Percentiles rank a stretch among this genome's conserved stretches.
Evolutionary conservation across 768 basidiomycete genomes (phyloP).

Genomic region (Coprinellus micaceus): DNA sequence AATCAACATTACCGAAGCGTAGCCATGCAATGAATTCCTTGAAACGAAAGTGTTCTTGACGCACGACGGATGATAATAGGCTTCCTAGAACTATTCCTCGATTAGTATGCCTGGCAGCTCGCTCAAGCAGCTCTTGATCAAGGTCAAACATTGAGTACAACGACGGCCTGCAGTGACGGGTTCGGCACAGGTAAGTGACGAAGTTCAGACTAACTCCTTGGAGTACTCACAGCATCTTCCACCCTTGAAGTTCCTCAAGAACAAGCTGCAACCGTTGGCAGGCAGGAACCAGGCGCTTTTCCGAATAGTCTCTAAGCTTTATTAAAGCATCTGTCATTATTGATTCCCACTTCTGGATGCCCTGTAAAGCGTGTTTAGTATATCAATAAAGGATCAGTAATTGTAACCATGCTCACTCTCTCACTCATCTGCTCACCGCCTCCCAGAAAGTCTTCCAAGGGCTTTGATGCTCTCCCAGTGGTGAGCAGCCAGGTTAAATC

Average conservation of each 20-base stretch:
- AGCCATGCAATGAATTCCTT: constrained; percentile 79
- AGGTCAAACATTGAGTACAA: constrained; percentile 49
- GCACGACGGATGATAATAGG: constrained; percentile 66
- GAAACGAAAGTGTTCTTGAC: constrained; percentile 68
- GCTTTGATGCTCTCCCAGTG: constrained; percentile 68
- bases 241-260: constrained; percentile 74
- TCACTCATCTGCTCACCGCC: constrained; percentile 81
- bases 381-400: constrained; percentile 2
- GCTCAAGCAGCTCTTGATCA: constrained; percentile 39
- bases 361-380: constrained; percentile 41
- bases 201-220: constrained; percentile 1
- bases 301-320: constrained; percentile 70
- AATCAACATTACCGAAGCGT: constrained; percentile 53
- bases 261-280: constrained; percentile 74
- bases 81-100: constrained; percentile 60
- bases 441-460: constrained; percentile 69
- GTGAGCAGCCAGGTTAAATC: constrained; percentile 70
- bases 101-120: constrained; percentile 48
- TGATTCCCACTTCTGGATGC: constrained; percentile 79
- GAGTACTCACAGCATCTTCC: constrained; percentile 60
- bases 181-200: constrained; percentile 6
- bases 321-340: constrained; percentile 66
- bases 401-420: constrained; percentile 45
- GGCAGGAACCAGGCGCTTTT: constrained; percentile 67
- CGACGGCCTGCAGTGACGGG: constrained; percentile 51